Conservation (phyloP, 2,329 filamentous ascomycete species). For the Magnaporthiopsis rhizophila region DNA sequence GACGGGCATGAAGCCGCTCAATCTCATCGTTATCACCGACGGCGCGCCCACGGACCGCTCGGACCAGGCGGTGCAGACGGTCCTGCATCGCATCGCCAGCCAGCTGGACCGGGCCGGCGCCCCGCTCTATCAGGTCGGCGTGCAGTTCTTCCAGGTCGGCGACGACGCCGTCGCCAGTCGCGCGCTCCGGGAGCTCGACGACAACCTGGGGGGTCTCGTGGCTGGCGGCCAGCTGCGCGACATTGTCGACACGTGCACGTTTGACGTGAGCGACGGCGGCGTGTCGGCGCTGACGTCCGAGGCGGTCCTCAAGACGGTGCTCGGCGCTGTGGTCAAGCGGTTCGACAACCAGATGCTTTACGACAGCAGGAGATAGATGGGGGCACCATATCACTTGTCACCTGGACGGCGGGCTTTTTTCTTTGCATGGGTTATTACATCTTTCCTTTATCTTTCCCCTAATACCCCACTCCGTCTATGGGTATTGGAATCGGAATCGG, state of each 20-base stretch:
- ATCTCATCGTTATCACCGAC: slow-evolving; percentile 90
- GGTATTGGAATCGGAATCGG: neutral
- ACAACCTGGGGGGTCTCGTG: slow-evolving; percentile 50
- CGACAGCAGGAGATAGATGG: neutral
- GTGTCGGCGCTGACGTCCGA: slow-evolving; percentile 50
- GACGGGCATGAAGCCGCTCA: slow-evolving; percentile 61
- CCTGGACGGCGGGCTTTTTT: neutral
- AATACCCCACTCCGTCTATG: neutral
- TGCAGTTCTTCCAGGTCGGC: slow-evolving; percentile 96
- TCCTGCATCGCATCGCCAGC: slow-evolving; percentile 59
- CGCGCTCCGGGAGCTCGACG: slow-evolving; percentile 67
- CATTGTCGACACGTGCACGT: slow-evolving; percentile 87
- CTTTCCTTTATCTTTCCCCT: neutral
- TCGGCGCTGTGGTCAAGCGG: slow-evolving; percentile 66
- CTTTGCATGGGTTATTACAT: neutral
- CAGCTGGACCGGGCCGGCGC: slow-evolving; percentile 64
- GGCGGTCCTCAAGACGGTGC: slow-evolving; percentile 71
- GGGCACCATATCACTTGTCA: neutral
- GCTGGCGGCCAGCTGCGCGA: slow-evolving; percentile 58
- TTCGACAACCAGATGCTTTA: slow-evolving; percentile 35
- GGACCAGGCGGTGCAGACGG: slow-evolving; percentile 54
- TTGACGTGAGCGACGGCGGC: slow-evolving; percentile 42
- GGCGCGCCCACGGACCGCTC: slow-evolving; percentile 74
- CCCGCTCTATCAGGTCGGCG: slow-evolving; percentile 72
- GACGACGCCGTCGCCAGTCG: slow-evolving; percentile 55